Base-by-base conservation (phyloP, 176 grass and related monocot genomes). In the Ananas comosus region DNA sequence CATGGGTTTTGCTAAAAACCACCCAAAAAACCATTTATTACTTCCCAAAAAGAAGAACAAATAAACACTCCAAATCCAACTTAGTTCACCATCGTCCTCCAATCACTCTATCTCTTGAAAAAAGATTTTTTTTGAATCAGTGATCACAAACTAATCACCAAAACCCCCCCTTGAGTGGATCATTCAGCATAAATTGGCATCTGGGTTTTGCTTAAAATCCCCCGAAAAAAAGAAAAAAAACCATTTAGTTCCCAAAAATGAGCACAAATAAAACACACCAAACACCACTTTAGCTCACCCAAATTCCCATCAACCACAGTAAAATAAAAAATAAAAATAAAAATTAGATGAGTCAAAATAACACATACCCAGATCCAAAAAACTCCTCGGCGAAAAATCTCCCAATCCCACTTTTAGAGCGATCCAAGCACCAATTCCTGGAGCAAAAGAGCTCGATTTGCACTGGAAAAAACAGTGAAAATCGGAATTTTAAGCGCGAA, bases 351-450 rank as follows among this genome's bases (percentile, higher is more conserved):
- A 50, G 11, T 3, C 27, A 16, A 24, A 64, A 53, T 33, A 51
- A n/a, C 56, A 70, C 74, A 1, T 68, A 78, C 76, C 49, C 67
- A n/a, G 13, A 71, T 71, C 67, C n/a, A 33, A 22, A 64, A 29
- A 49, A 10, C 51, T 67, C 65, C 51, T 67, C 65, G 27, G 11
- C 16, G 11, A n/a, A 49, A 71, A 12, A 17, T 54, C 11, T 57
- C 24, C n/a, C 17, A 61, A 16, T 61, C 21, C 56, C 56, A 21
- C 17, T 9, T 61, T 19, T 18, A 61, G 56, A 61, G 21, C 17
- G 56, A 19, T 18, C 14, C 56, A 21, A 61, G 16, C 17, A 22
- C 56, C 9, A 61, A 22, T 61, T 21, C 56, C 56, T 16, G 2
- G 56, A 19, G 56, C 16, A 2, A 61, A 61, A 61, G 17, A 61